Conservation (phyloP, 257 asterid genomes). For the Solanum chiquidenum region DNA sequence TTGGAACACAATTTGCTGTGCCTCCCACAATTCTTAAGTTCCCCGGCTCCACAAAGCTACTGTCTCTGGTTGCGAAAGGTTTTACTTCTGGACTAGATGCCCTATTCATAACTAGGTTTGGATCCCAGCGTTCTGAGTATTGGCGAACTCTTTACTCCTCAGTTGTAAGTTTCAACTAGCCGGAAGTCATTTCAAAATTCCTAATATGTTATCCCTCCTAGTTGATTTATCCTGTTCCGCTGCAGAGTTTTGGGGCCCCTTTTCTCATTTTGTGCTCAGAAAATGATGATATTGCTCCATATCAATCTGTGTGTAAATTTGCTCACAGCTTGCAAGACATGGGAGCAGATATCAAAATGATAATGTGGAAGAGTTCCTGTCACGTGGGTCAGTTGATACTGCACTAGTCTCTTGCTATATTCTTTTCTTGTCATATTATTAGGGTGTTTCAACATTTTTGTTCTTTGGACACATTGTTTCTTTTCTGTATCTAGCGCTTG, state of each 20-base stretch:
- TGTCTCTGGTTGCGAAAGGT: conserved; percentile 58
- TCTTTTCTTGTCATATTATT: background rate
- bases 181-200: background rate
- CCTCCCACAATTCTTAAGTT: conserved; percentile 47
- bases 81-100: conserved; percentile 77
- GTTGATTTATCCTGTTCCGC: background rate
- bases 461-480: background rate
- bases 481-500: background rate
- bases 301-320: conserved; percentile 37
- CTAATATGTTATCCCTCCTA: background rate
- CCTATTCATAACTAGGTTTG: conserved; percentile 73
- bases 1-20: conserved; percentile 69
- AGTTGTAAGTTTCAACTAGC: conserved; percentile 43
- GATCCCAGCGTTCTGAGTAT: conserved; percentile 63
- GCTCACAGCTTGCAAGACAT: conserved; percentile 49
- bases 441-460: background rate
- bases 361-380: conserved; percentile 31
- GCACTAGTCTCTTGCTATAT: background rate
- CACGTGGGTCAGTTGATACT: conserved; percentile 37
- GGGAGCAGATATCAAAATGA: conserved; percentile 59
- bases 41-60: conserved; percentile 74
- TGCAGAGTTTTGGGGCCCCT: conserved; percentile 66
- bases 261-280: conserved; percentile 65
- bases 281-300: conserved; percentile 53
- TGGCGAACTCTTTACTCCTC: conserved; percentile 78